These are phyloP conservation scores for Sanghuangporus weigelae DNA, from an alignment of 1,284 basidiomycete genomes.

Conservation along the genomic window DNA sequence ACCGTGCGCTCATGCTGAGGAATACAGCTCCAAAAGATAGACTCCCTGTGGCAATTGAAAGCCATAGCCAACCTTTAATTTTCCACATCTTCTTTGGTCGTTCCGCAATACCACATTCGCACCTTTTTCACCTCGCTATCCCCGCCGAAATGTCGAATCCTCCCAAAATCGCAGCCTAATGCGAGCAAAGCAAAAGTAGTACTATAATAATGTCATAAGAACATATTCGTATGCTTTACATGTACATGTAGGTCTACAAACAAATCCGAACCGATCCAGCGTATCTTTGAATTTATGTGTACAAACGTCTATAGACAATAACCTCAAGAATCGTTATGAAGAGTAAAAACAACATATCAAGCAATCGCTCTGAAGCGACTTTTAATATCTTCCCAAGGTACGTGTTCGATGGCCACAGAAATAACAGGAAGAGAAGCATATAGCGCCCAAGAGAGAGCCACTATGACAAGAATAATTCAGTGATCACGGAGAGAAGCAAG, in stretches of 20 bases:
- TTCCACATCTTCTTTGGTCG: not conserved
- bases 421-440: conserved; percentile 21
- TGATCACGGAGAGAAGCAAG: conserved; percentile 2
- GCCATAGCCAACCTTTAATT: not conserved
- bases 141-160: not conserved
- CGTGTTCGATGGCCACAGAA: conserved; percentile 22
- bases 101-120: not conserved
- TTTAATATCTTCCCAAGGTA: conserved; percentile 1
- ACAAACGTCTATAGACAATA: conserved; percentile 2
- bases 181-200: not conserved
- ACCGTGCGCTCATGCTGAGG: not conserved
- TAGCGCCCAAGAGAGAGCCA: conserved; percentile 23
- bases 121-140: not conserved
- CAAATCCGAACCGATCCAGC: not conserved
- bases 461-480: conserved; percentile 10
- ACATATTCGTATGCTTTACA: not conserved
- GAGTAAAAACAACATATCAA: conserved; percentile 2
- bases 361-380: not conserved
- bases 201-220: not conserved
- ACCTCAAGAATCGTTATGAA: not conserved
- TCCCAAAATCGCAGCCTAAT: not conserved
- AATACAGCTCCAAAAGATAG: conserved; percentile 12
- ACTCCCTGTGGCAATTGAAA: conserved; percentile 12
- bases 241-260: conserved; percentile 6
- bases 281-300: not conserved